Base-by-base conservation (phyloP, 1,284 basidiomycete species). In the Moesziomyces aphidis region DNA sequence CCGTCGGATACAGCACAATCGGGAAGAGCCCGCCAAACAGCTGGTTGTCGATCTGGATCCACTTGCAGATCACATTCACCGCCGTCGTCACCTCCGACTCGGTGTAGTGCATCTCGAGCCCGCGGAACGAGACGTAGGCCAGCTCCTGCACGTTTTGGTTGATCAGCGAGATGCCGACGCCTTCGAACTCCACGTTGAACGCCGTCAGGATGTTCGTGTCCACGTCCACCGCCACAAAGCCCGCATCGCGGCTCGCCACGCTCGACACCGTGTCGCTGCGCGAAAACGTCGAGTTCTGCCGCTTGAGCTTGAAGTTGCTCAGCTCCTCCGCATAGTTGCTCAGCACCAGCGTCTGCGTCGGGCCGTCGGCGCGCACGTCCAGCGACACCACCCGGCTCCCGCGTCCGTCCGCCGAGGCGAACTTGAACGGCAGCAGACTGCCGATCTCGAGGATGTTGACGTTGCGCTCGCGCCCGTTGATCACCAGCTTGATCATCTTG, bases 381-480 rank as follows among this genome's bases (percentile, higher is more conserved):
- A 99, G 87, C 1, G 97, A 95, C 7, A 98, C 88, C 0, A 90
- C 89, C 50, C 88, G 87, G 51, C 31, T 87, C 86, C 61, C 88
- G 87, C 73, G 59, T 19, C 68, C 79, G 55, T 76, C 72, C 49
- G 46, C 47, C 17, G 23, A 53, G 0, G 80, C 73, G 83, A 98
- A 92, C 84, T 90, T 93, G 87, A 97, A 95, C 0, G 97, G 97
- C 15, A 94, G 86, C 43, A 97, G 89, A 68, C 93, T 90, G 50
- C 97, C 97, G 48, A 99, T 99, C 85, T 98, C 97, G 90, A 97
- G 91, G 65, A 97, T 91, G 82, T 99, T 97, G 57, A 99, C 88
- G 24, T 89, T 87, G 44, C 93, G 89, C n/a, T 90, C 89, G 19
- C 89, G 88, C 49, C 91, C 90, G 58, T 91, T 89, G 17, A 86